Percentiles rank a stretch among this genome's conserved stretches.
Evolutionary conservation across 805 yeast species (phyloP).

Genomic region (Schwanniomyces polymorphus): DNA sequence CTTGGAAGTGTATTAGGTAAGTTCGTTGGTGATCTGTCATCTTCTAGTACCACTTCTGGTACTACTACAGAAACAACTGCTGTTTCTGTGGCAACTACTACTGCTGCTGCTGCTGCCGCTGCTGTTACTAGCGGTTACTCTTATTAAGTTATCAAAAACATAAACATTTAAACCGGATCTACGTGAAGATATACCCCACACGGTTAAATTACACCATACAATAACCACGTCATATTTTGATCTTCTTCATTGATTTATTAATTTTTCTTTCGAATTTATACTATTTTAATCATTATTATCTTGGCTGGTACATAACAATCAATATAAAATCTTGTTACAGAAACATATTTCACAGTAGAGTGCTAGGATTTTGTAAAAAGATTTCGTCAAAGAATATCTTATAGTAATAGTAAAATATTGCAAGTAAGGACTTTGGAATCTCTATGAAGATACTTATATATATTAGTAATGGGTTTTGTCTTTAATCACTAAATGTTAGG

Average conservation of each 20-base stretch:
- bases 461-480: too few relatives aligned
- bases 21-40: constrained; percentile 21
- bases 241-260: not conserved
- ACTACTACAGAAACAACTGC: constrained; percentile 9
- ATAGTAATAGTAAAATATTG: too few relatives aligned
- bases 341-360: not conserved
- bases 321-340: not conserved
- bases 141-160: constrained; percentile 9
- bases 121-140: not conserved
- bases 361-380: too few relatives aligned
- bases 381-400: too few relatives aligned
- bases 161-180: not conserved
- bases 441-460: too few relatives aligned
- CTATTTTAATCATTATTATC: not conserved
- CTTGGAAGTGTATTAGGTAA: constrained; percentile 17
- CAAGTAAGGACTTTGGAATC: too few relatives aligned
- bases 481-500: too few relatives aligned
- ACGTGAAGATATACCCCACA: not conserved
- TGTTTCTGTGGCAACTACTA: constrained; percentile 11
- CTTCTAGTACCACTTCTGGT: constrained; percentile 10
- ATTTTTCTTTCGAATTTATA: not conserved
- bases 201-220: not conserved
- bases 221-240: not conserved
- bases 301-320: not conserved
- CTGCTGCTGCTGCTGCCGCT: constrained; percentile 6